Percentiles rank a stretch among this genome's conserved stretches.
Evolutionary conservation across 257 asterid species (phyloP).

Genomic region (Anisodus tanguticus): DNA sequence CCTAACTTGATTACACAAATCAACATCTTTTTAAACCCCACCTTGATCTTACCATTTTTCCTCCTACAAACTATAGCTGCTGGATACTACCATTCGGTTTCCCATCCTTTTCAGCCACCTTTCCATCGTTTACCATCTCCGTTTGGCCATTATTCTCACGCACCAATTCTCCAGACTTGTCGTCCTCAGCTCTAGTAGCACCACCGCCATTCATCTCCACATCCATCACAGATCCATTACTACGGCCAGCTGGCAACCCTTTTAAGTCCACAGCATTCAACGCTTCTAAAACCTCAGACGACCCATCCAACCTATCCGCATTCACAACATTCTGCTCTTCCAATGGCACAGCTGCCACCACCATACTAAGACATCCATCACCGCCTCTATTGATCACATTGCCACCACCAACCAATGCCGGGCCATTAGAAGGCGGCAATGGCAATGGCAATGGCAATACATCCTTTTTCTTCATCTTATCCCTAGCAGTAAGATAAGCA

Average conservation of each 20-base stretch:
- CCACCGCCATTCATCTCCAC: not conserved
- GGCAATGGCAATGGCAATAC: constrained; percentile 10
- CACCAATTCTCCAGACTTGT: not conserved
- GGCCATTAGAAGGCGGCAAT: not conserved
- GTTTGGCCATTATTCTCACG: constrained; percentile 32
- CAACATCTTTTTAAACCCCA: not conserved
- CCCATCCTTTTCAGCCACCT: constrained; percentile 32
- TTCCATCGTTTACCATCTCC: constrained; percentile 38
- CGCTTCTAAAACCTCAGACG: constrained; percentile 52
- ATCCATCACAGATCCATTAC: constrained; percentile 49
- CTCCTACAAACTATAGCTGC: constrained; percentile 26
- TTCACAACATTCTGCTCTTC: constrained; percentile 34
- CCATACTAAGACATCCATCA: constrained; percentile 32
- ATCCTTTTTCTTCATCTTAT: constrained; percentile 55
- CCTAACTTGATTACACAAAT: constrained; percentile 21
- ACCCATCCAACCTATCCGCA: constrained; percentile 42
- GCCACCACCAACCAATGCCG: too few relatives aligned
- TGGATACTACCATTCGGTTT: constrained; percentile 33
- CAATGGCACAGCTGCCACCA: constrained; percentile 28
- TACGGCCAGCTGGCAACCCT: constrained; percentile 4
- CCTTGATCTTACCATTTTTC: constrained; percentile 33
- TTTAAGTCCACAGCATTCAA: constrained; percentile 59
- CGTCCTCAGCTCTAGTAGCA: constrained; percentile 32
- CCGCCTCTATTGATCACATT: not conserved
- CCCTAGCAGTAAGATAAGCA: constrained; percentile 54